Evolutionary conservation across 1,139 yeast genomes (phyloP).

Genomic region (Yamadazyma dushanensis): DNA sequence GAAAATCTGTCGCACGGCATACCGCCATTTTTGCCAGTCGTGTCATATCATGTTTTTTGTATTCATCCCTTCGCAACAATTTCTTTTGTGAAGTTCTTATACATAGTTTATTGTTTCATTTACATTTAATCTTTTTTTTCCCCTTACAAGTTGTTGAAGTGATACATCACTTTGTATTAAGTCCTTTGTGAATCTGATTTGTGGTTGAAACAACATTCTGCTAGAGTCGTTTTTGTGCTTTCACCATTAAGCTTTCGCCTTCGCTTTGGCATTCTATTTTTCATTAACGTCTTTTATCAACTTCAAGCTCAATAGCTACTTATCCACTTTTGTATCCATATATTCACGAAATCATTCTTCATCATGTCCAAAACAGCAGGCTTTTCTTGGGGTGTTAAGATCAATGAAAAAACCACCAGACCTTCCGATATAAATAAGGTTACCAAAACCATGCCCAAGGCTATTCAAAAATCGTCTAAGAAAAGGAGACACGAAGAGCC

Average conservation of each 20-base stretch:
- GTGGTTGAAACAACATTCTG: no score
- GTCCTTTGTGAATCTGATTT: no score
- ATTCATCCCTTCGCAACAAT: slow-evolving; percentile 2
- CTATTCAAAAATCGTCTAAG: slow-evolving; percentile 5
- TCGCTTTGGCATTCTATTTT: no score
- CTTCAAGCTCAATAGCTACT: no score
- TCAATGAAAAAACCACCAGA: slow-evolving; percentile 14
- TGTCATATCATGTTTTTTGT: background rate
- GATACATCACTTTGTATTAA: no score
- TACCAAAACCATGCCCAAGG: slow-evolving; percentile 3
- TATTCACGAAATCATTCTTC: background rate
- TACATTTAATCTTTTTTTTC: background rate
- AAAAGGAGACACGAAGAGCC: slow-evolving; percentile 20
- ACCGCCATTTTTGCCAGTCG: no score
- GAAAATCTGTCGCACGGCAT: no score
- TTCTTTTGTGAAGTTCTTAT: background rate
- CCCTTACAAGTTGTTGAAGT: background rate
- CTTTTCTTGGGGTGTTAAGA: slow-evolving; percentile 33
- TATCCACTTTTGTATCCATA: background rate
- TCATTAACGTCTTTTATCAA: no score
- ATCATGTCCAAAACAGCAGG: slow-evolving; percentile 23
- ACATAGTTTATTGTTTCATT: background rate
- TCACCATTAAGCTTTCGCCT: no score
- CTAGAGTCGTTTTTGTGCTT: no score
- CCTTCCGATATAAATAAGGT: slow-evolving; percentile 5